Evolutionary conservation across 176 grass and related monocot genomes (phyloP).

Genomic region (Bolboschoenus planiculmis): DNA sequence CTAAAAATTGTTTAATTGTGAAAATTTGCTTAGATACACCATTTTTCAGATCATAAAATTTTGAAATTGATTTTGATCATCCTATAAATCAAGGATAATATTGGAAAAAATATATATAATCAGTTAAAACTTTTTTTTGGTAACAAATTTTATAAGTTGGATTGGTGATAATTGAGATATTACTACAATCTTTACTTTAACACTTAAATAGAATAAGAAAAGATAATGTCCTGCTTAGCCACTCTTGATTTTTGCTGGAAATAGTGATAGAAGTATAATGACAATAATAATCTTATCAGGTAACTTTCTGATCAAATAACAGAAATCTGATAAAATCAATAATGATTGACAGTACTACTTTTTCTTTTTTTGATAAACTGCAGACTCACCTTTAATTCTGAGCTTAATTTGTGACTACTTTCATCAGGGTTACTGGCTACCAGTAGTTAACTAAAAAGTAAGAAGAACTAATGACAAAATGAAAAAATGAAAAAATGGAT

Average conservation of each 20-base stretch:
- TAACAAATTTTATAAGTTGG: not conserved
- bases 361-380: not conserved
- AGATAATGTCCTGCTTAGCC: not conserved
- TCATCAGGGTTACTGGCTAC: not conserved
- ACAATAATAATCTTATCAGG: not conserved
- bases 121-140: not conserved
- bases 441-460: not conserved
- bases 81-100: not conserved
- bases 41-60: not conserved
- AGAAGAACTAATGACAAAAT: not conserved
- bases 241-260: not conserved
- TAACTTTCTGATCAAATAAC: not conserved
- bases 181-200: not conserved
- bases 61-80: not conserved
- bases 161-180: not conserved
- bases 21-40: not conserved
- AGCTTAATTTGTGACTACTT: not conserved
- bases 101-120: not conserved
- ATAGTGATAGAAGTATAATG: not conserved
- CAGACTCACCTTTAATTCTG: not conserved
- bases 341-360: too few relatives aligned
- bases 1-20: not conserved
- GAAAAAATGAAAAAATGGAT: constrained; percentile 6
- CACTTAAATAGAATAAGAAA: not conserved
- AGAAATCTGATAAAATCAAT: not conserved